Evolutionary conservation across 805 yeast genomes (phyloP).

Genomic region (Spencermartinsiella europaea): DNA sequence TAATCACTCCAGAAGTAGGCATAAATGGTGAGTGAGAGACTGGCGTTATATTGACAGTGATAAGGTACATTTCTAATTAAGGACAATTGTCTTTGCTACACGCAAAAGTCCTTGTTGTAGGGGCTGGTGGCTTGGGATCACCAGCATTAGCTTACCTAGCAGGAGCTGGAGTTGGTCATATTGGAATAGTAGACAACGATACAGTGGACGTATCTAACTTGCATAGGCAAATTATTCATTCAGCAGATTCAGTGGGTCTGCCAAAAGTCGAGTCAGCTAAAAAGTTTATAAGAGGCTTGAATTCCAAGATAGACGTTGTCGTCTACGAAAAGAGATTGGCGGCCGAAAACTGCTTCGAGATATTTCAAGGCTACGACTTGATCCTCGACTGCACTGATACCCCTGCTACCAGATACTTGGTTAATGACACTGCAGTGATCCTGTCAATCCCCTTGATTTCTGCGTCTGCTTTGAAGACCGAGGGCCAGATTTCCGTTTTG

Average conservation of each 20-base stretch:
- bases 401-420: constrained; percentile 78
- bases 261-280: constrained; percentile 78
- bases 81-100: constrained; percentile 57
- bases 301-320: constrained; percentile 58
- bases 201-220: constrained; percentile 77
- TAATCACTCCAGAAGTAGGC: constrained; percentile 83
- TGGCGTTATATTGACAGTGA: neutral
- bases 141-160: constrained; percentile 81
- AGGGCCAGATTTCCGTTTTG: constrained; percentile 80
- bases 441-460: constrained; percentile 70
- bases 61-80: constrained; percentile 19
- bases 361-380: constrained; percentile 62
- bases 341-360: constrained; percentile 54
- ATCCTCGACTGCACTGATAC: constrained; percentile 93
- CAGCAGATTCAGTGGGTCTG: constrained; percentile 58
- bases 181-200: constrained; percentile 89
- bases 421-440: constrained; percentile 77
- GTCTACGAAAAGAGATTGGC: constrained; percentile 50
- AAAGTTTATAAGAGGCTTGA: constrained; percentile 45
- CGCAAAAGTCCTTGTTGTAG: constrained; percentile 68
- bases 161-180: constrained; percentile 79
- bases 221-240: constrained; percentile 85
- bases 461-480: constrained; percentile 87
- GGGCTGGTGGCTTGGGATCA: constrained; percentile 96
- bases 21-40: constrained; percentile 23